phyloP scores from a whole-genome alignment of 225 moss, liverwort and hornwort genomes.

The Rhytidiadelphus loreus region DNA sequence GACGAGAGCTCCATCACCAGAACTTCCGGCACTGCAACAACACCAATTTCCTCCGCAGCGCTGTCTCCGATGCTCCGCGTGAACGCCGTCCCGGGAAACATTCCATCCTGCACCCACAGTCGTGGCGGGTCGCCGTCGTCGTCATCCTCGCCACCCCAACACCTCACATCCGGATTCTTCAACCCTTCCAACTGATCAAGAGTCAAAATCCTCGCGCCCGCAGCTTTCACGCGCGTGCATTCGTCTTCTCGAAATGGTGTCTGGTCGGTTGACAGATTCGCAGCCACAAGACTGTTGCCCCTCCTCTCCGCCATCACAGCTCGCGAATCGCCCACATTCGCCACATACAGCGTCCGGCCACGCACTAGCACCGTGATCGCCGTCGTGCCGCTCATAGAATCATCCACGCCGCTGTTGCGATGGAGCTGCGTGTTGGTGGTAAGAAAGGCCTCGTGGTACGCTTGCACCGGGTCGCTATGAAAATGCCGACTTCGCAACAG shows the following conservation, averaged over 20 bases:
- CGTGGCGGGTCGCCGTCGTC: constrained; percentile 97
- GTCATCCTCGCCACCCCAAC: constrained; percentile 97
- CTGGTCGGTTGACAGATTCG: constrained; percentile 83
- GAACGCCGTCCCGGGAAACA: constrained; percentile 98
- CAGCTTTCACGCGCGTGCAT: constrained; percentile 58
- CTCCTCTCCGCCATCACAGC: constrained; percentile 75
- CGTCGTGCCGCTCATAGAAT: constrained; percentile 97
- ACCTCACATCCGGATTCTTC: constrained; percentile 80
- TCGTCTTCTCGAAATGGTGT: constrained; percentile 95
- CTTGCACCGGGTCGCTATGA: constrained; percentile 62
- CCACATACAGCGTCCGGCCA: constrained; percentile 80
- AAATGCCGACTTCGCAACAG: constrained; percentile 68
- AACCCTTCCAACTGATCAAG: constrained; percentile 95
- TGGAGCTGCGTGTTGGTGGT: constrained; percentile 85
- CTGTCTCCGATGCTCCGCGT: constrained; percentile 92
- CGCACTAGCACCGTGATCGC: constrained; percentile 82
- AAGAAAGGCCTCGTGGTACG: constrained; percentile 69
- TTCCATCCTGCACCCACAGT: constrained; percentile 84
- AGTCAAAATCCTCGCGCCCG: constrained; percentile 86
- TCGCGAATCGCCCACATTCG: constrained; percentile 95
- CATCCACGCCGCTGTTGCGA: constrained; percentile 49
- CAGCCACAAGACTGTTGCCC: constrained; percentile 41
- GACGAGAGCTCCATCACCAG: constrained; percentile 69
- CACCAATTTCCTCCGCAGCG: constrained; percentile 92
- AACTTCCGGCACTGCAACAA: constrained; percentile 88